These are phyloP conservation scores for Phytophthora melonis DNA, from an alignment of 352 stramenopile genomes.

Conservation along the genomic window DNA sequence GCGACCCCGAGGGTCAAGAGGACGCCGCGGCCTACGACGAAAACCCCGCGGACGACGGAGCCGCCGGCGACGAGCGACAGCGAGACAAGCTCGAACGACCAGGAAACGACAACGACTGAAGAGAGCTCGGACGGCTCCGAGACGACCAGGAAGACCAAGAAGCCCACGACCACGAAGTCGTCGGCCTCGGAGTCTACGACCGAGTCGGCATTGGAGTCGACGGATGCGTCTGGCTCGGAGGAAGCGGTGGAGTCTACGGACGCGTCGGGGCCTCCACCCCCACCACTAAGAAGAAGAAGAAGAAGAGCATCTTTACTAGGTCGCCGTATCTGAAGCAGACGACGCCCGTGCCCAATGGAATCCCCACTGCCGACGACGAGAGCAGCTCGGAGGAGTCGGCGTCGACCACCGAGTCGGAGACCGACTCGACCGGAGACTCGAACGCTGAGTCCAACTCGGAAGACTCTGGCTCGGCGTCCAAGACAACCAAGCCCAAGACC, in stretches of 20 bases:
- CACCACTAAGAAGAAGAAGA: conserved; percentile 37
- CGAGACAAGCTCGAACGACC: conserved; percentile 21
- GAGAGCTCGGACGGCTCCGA: conserved; percentile 20
- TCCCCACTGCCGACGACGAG: conserved; percentile 26
- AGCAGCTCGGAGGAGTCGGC: conserved; percentile 17
- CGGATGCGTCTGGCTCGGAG: background rate
- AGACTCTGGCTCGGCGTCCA: background rate
- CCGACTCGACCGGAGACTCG: conserved; percentile 3
- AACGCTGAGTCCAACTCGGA: conserved; percentile 7
- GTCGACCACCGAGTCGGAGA: conserved; percentile 7
- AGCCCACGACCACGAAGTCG: background rate
- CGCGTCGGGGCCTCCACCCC: conserved; percentile 17
- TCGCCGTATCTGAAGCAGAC: conserved; percentile 42
- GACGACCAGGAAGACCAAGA: background rate
- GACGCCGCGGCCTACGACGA: conserved; percentile 24
- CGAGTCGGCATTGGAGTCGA: background rate
- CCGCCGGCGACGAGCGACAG: conserved; percentile 11
- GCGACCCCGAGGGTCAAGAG: conserved; percentile 27
- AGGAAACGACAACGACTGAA: conserved; percentile 18
- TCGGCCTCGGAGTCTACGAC: background rate
- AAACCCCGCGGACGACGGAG: conserved; percentile 19
- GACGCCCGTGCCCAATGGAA: conserved; percentile 45
- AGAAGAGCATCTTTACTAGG: conserved; percentile 41
- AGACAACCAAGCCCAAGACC: conserved; percentile 2
- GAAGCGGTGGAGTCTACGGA: conserved; percentile 1